Base-by-base conservation (phyloP, 2,329 filamentous ascomycete genomes). In the Fusarium odoratissimum region DNA sequence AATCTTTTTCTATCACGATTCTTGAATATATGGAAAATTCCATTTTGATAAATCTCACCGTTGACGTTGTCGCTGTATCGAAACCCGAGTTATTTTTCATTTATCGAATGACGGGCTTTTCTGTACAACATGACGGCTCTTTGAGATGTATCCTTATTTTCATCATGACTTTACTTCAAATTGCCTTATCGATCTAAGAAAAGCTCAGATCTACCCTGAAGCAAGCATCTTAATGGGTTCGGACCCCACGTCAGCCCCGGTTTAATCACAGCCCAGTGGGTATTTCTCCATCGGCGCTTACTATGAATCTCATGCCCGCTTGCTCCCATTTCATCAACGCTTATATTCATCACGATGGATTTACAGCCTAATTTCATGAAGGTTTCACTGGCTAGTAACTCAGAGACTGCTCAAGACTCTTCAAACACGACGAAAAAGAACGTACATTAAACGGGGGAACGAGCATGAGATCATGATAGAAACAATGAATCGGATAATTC, bases 21-120 rank as follows among this genome's bases (percentile, higher is more conserved):
- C 25, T 25, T 25, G 25, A 25, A 25, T 25, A 25, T 25, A 25
- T 25, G 6, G 25, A 28, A 19, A 11, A 37, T 21, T 40, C 11
- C 12, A 2, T 13, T 8, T 12, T 12, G 12, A 40, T 11, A 8
- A 13, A 3, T n/a, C 8, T n/a, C 17, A 4, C 8, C 10, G 1
- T 19, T 19, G 17, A 11, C 33, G 16, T 17, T 35, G 9, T 35
- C 12, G 3, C 3, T 17, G 8, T 17, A 17, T 35, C 31, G 33
- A 16, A 10, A 35, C 33, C 33, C 33, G 7, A 17, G 3, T 9
- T 17, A 0, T 21, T 12, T 17, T 10, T 7, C 19, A 25, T 25
- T 14, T 1, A 28, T 21, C 8, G 10, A 10, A 14, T 5, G 9
- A 3, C 4, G 6, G 6, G 0, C 5, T 2, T 17, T 3, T 13